Evolutionary conservation across 2,329 filamentous ascomycete genomes (phyloP).

Genomic region (Colletotrichum somersetense): DNA sequence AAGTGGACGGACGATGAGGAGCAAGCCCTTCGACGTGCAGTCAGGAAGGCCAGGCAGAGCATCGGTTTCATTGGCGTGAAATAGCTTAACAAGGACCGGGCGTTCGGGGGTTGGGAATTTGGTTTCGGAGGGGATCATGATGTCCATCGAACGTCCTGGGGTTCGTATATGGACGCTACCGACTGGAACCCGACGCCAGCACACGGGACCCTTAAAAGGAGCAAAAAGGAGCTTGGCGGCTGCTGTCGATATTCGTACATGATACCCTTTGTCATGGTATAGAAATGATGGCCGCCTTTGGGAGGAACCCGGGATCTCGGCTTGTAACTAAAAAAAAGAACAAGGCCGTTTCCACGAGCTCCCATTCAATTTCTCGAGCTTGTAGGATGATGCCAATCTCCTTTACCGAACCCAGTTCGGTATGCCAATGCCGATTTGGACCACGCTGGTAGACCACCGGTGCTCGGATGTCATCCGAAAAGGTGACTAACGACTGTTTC

Average conservation of each 20-base stretch:
- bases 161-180: not conserved
- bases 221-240: not conserved
- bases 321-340: not conserved
- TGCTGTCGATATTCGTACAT: conserved; percentile 1
- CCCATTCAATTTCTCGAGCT: too few species aligned
- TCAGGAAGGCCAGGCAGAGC: conserved; percentile 69
- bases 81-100: conserved; percentile 51
- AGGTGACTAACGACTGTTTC: not conserved
- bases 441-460: not conserved
- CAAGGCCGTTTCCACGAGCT: not conserved
- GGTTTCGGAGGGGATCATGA: not conserved
- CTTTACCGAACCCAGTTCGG: not conserved
- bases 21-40: conserved; percentile 70
- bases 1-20: conserved; percentile 77
- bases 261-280: conserved; percentile 19
- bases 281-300: not conserved
- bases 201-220: not conserved
- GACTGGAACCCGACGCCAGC: not conserved
- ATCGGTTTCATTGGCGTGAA: conserved; percentile 76
- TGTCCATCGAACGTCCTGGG: not conserved
- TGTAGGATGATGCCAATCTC: not conserved
- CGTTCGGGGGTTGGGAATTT: not conserved
- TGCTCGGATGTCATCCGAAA: not conserved
- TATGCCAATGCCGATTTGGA: not conserved
- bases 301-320: not conserved